These are phyloP conservation scores for Brassica incana DNA, from an alignment of 345 rosid species.

Conservation along the genomic window DNA sequence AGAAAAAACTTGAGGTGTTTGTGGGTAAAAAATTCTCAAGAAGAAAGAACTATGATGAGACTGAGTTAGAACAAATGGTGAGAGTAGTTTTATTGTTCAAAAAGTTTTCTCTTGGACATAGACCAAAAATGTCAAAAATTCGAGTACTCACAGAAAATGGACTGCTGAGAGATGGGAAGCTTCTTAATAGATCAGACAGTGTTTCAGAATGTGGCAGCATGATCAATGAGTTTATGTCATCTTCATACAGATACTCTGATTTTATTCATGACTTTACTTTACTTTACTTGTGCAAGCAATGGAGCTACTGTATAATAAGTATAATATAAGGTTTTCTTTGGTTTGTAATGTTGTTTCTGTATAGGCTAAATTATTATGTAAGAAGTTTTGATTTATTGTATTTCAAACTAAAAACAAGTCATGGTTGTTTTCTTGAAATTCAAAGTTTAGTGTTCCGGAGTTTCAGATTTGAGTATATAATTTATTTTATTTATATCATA, in stretches of 20 bases:
- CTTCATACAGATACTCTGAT: conserved; percentile 87
- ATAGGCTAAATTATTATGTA: neutral
- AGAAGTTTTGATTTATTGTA: conserved; percentile 16
- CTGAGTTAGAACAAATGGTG: too few species aligned
- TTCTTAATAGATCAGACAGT: conserved; percentile 46
- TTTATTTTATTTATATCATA: neutral
- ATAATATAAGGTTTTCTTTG: conserved; percentile 7
- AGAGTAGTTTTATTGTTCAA: too few species aligned
- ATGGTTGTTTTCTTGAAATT: conserved; percentile 7
- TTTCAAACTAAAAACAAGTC: neutral
- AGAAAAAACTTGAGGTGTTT: too few species aligned
- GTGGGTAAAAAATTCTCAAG: too few species aligned
- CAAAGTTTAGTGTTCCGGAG: too few species aligned
- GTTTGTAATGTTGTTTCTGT: conserved; percentile 1
- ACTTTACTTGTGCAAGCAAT: conserved; percentile 87
- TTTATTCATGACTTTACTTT: conserved; percentile 77
- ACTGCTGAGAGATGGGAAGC: conserved; percentile 59
- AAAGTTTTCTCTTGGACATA: conserved; percentile 50
- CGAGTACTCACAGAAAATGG: conserved; percentile 98
- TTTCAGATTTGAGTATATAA: neutral
- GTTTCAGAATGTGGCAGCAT: conserved; percentile 45
- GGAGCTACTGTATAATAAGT: conserved; percentile 55
- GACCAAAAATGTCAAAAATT: conserved; percentile 79
- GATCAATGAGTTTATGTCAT: conserved; percentile 68
- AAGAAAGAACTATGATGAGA: too few species aligned